These are phyloP conservation scores for Xylariaceae sp. DNA, from an alignment of 2,329 filamentous ascomycete genomes.

Conservation along the genomic window DNA sequence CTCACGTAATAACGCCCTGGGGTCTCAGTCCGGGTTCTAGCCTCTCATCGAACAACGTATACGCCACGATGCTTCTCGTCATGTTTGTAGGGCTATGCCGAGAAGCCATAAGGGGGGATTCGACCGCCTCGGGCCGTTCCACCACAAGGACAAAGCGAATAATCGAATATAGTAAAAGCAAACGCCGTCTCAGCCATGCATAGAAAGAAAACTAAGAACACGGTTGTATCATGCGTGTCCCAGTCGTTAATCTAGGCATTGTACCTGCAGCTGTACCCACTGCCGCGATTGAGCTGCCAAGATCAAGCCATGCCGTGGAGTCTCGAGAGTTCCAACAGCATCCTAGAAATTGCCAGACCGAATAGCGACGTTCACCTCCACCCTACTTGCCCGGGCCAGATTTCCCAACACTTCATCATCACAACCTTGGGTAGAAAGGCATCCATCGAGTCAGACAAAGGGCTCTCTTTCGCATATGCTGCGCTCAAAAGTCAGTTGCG, in stretches of 20 bases:
- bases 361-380: slow-evolving; percentile 22
- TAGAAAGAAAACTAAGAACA: slow-evolving; percentile 45
- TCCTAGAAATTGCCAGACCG: slow-evolving; percentile 23
- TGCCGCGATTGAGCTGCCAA: slow-evolving; percentile 22
- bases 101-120: slow-evolving; percentile 28
- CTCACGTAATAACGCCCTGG: slow-evolving; percentile 22
- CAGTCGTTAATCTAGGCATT: slow-evolving; percentile 23
- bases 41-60: slow-evolving; percentile 31
- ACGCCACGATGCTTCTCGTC: slow-evolving; percentile 27
- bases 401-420: slow-evolving; percentile 23
- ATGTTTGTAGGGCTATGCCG: slow-evolving; percentile 27
- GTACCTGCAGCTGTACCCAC: slow-evolving; percentile 19
- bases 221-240: slow-evolving; percentile 24
- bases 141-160: slow-evolving; percentile 33
- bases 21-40: slow-evolving; percentile 18
- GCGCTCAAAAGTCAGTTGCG: slow-evolving; percentile 18
- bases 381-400: slow-evolving; percentile 21
- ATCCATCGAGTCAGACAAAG: slow-evolving; percentile 22
- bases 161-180: slow-evolving; percentile 38
- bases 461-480: slow-evolving; percentile 10
- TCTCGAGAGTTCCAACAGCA: slow-evolving; percentile 20
- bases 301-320: slow-evolving; percentile 19
- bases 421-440: slow-evolving; percentile 23
- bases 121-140: slow-evolving; percentile 30
- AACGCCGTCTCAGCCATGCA: slow-evolving; percentile 48